A percentile compares a stretch with the other conserved stretches of the same genome.
phyloP scores from a whole-genome alignment of 352 stramenopile genomes.

The Globisporangium spiculum region DNA sequence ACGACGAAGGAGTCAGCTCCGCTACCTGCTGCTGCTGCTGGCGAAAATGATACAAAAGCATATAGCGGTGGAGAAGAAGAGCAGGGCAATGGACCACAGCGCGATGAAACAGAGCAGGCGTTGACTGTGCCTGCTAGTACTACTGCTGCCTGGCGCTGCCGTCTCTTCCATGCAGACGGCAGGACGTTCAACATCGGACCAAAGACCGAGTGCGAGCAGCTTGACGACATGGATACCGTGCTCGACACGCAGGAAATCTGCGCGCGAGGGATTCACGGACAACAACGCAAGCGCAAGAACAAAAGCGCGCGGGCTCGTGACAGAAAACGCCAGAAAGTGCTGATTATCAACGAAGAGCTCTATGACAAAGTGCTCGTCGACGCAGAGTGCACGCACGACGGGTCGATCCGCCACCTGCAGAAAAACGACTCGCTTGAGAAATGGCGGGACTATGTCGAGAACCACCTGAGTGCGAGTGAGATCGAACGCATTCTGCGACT shows the following conservation, averaged over 20 bases:
- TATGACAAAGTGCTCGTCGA: slow-evolving; percentile 96
- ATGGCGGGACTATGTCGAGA: slow-evolving; percentile 71
- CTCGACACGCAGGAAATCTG: slow-evolving; percentile 71
- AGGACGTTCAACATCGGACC: slow-evolving; percentile 61
- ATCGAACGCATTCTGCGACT: slow-evolving; percentile 59
- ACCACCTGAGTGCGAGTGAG: slow-evolving; percentile 57
- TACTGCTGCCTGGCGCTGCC: slow-evolving; percentile 50
- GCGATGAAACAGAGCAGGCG: neutral
- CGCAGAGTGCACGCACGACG: slow-evolving; percentile 95
- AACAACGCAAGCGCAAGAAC: slow-evolving; percentile 88
- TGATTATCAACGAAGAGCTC: slow-evolving; percentile 24
- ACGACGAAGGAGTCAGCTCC: neutral
- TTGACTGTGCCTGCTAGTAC: neutral
- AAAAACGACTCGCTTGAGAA: slow-evolving; percentile 64
- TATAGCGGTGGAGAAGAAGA: neutral
- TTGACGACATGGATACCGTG: slow-evolving; percentile 45
- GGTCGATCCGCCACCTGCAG: slow-evolving; percentile 88
- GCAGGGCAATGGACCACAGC: neutral
- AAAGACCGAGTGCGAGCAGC: slow-evolving; percentile 36
- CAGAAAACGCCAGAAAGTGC: slow-evolving; percentile 43
- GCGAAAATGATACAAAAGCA: neutral
- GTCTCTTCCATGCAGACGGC: slow-evolving; percentile 80
- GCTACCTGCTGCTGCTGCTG: neutral
- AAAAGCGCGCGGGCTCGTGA: slow-evolving; percentile 80
- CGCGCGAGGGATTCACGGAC: slow-evolving; percentile 26